phyloP scores from a whole-genome alignment of 176 grass and related monocot species.

The Phyllostachys edulis region DNA sequence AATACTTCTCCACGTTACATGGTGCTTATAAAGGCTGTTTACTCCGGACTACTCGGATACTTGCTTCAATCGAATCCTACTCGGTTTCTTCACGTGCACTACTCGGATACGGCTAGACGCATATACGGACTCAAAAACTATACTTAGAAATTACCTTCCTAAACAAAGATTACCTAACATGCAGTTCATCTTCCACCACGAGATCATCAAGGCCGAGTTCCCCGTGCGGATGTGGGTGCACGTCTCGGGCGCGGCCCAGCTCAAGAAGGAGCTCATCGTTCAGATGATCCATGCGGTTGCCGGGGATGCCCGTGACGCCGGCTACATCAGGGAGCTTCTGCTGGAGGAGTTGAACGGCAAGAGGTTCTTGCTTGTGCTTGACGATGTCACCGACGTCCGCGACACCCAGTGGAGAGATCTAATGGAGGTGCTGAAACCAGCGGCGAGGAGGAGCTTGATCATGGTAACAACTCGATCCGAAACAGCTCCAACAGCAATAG shows the following conservation, averaged over 20 bases:
- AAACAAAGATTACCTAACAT: no score
- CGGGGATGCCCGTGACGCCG: not conserved
- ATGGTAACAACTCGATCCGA: conserved; percentile 36
- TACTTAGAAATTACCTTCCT: no score
- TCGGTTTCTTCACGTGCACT: no score
- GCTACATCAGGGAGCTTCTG: conserved; percentile 7
- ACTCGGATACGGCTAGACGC: no score
- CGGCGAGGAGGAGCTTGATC: conserved; percentile 43
- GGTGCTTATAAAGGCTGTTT: no score
- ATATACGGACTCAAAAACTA: no score
- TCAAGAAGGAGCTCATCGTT: not conserved
- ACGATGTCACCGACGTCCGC: not conserved
- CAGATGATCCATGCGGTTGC: conserved; percentile 13
- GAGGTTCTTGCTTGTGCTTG: conserved; percentile 40
- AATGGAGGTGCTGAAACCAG: conserved; percentile 8
- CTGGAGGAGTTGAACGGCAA: not conserved
- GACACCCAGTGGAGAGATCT: conserved; percentile 28
- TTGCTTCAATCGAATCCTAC: no score
- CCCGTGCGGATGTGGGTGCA: conserved; percentile 37
- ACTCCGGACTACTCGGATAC: no score
- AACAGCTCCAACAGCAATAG: not conserved
- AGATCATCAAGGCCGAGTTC: conserved; percentile 29
- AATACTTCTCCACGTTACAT: no score
- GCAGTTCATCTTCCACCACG: conserved; percentile 34
- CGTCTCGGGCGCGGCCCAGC: not conserved